Evolutionary conservation across 345 rosid species (phyloP), one percentile per base, ranked within the genome.

Genomic region (Gynandropsis gynandra): DNA sequence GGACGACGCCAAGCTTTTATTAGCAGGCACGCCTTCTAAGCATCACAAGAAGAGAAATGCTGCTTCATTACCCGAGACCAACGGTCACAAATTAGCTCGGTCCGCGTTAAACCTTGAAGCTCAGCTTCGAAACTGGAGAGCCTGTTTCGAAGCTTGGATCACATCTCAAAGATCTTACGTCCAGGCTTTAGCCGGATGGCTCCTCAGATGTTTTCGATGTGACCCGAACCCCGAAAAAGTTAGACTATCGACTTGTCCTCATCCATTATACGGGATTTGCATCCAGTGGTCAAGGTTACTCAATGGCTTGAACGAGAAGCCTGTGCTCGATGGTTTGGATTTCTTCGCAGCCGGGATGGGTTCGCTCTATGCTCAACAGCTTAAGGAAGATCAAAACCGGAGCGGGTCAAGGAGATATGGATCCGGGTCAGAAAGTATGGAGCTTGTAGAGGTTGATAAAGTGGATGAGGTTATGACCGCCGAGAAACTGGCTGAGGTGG

Each of bases 271-370:
- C 4, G 85, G 78, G 63, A 79, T 90, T 7, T 84, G 95, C 60
- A 68, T 85, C 46, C 75, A 78, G 29, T 92, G 98, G 98, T 84
- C 89, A 53, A 79, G 72, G 63, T 60, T 82, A 64, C 84, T 92
- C 6, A 92, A 80, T 52, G 71, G 58, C 11, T 24, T 78, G 12
- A 77, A 58, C 9, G 93, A 87, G 75, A 68, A 39, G 63, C 77
- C 77, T 7, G 96, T 87, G 32, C 56, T 92, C 3, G 96, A 92
- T 0, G 95, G 93, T 43, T 54, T 92, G 9, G 95, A 92, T 33
- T 82, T 84, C 63, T 81, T 82, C 21, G 86, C 97, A 10, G 85
- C 82, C 12, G 93, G 96, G 46, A 87, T 92, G 94, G 85, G 90
- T 15, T 81, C 89, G 10, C 56, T 92, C 38, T 79, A 79, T 54